Evolutionary conservation across 2,329 filamentous ascomycete species (phyloP), one percentile per base, ranked within the genome.

Genomic region (Penicillium nordicum): DNA sequence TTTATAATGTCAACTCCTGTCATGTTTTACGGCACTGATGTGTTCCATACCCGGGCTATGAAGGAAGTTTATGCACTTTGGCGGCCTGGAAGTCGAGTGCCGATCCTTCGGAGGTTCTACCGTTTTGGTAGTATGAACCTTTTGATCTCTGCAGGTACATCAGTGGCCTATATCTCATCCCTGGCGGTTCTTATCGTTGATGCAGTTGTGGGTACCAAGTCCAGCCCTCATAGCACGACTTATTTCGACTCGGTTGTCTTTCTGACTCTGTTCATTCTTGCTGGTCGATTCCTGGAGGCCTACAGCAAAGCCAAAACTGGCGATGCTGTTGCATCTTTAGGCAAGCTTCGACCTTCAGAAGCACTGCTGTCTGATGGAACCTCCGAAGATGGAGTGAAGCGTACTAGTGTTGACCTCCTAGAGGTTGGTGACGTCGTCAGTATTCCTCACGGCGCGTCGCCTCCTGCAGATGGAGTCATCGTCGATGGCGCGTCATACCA

Each of bases 61-160:
- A 94, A 92, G 70, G 92, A 96, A 66, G 76, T 97, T 12, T 80
- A 80, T 58, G 81, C 86, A 0, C 79, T 96, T 60, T 97, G 92
- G 92, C 82, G 88, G 23, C 85, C 78, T 2, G 84, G 85, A 29
- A 96, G 90, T 69, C 84, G 82, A 37, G 87, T 87, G 1, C 89
- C 90, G 0, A 71, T 95, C 4, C 65, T 89, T 16, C 83, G 88
- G 63, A 82, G 92, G 14, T 92, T 97, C 68, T 91, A 92, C 72
- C 86, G 89, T n/a, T 97, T 97, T 67, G 92, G 92, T 9, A 96
- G 92, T 77, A 97, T 97, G 92, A 96, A 96, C 69, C 88, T 95
- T 78, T 82, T 97, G 57, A 92, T 97, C 74, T 94, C 89, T 8
- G 81, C 96, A 2, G 92, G 92, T 6, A 96, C 92, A 0, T 88